Conservation (phyloP, 352 stramenopile genomes). For the Phytopythium delawarense region DNA sequence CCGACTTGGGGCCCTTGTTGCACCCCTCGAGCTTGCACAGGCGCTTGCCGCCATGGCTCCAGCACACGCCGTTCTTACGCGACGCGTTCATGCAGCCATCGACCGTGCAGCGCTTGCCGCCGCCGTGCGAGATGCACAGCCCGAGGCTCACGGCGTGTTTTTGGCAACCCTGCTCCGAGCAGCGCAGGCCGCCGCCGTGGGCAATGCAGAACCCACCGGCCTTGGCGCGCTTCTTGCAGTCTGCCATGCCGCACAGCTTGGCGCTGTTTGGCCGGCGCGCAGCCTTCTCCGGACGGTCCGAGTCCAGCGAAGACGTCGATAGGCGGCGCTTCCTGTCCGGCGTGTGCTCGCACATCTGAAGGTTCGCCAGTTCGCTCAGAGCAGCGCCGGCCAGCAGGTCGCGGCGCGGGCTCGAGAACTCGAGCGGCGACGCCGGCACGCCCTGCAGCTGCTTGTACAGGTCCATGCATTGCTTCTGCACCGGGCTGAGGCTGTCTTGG, state of each 20-base stretch:
- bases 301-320: slow-evolving; percentile 4
- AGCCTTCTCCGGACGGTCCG: slow-evolving; percentile 22
- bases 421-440: slow-evolving; percentile 18
- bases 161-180: slow-evolving; percentile 60
- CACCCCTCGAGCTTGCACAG: slow-evolving; percentile 75
- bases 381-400: slow-evolving; percentile 41
- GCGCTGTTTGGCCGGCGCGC: slow-evolving; percentile 50
- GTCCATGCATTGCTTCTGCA: slow-evolving; percentile 62
- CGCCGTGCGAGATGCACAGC: slow-evolving; percentile 83
- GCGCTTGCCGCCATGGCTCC: slow-evolving; percentile 75
- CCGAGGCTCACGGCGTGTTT: slow-evolving; percentile 82
- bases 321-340: slow-evolving; percentile 22
- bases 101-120: slow-evolving; percentile 73
- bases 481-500: slow-evolving; percentile 36
- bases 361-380: slow-evolving; percentile 34
- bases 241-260: slow-evolving; percentile 72
- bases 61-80: slow-evolving; percentile 80
- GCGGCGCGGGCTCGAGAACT: slow-evolving; percentile 14
- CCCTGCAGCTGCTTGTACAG: slow-evolving; percentile 57
- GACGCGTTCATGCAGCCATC: slow-evolving; percentile 75
- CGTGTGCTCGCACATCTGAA: slow-evolving; percentile 1
- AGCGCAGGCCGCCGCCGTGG: slow-evolving; percentile 73
- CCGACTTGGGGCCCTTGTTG: slow-evolving; percentile 79
- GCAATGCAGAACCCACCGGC: slow-evolving; percentile 77
- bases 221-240: slow-evolving; percentile 80